These are phyloP conservation scores for Sarocladium kiliense DNA, from an alignment of 2,329 filamentous ascomycete genomes.

Conservation along the genomic window DNA sequence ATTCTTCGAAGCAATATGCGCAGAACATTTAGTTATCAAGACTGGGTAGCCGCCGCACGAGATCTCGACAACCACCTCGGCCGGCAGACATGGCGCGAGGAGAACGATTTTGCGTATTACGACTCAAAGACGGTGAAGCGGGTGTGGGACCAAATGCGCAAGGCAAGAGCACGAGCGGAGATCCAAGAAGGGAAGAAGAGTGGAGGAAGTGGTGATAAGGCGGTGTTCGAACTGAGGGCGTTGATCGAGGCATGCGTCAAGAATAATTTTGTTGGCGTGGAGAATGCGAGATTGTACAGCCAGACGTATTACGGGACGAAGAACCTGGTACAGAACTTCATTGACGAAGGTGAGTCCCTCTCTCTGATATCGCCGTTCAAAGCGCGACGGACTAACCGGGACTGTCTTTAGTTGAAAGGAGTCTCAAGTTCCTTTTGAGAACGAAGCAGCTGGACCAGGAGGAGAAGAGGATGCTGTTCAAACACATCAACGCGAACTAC, in stretches of 20 bases:
- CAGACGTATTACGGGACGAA: conserved; percentile 99
- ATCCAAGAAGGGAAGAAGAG: conserved; percentile 35
- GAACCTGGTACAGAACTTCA: conserved; percentile 80
- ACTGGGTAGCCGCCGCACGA: conserved; percentile 78
- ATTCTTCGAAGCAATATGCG: conserved; percentile 66
- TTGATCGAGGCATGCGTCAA: conserved; percentile 89
- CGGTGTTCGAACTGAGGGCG: conserved; percentile 69
- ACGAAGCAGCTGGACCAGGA: conserved; percentile 64
- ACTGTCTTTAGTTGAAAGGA: conserved; percentile 49
- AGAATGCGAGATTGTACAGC: conserved; percentile 91
- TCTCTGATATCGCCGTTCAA: not conserved
- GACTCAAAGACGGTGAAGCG: conserved; percentile 77
- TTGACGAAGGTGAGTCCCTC: conserved; percentile 65
- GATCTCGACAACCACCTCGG: conserved; percentile 76
- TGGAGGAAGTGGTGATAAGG: conserved; percentile 33
- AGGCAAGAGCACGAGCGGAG: conserved; percentile 56
- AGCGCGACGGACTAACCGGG: conserved; percentile 12
- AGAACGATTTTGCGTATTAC: conserved; percentile 78
- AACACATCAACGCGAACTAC: conserved; percentile 83
- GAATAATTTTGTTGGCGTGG: conserved; percentile 93
- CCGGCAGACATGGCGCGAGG: conserved; percentile 74
- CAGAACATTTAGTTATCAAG: conserved; percentile 66
- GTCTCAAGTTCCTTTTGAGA: conserved; percentile 61
- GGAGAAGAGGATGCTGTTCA: conserved; percentile 77
- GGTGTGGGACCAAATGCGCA: conserved; percentile 71